Evolutionary conservation across 306 rosid genomes (phyloP).

Genomic region (Lablab purpureus): DNA sequence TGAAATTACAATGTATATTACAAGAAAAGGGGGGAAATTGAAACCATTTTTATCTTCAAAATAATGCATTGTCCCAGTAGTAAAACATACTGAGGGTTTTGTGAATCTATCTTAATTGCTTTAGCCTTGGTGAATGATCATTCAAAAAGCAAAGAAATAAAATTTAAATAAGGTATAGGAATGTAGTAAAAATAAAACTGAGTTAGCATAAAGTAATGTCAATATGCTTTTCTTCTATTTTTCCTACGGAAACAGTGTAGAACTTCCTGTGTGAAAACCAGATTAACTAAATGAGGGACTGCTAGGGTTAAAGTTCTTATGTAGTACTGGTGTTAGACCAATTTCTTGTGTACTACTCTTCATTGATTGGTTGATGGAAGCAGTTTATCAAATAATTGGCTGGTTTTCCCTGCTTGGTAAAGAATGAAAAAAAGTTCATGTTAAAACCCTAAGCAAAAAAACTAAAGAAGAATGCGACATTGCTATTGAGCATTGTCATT

Average conservation of each 20-base stretch:
- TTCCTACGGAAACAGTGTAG: background rate
- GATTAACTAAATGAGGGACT: background rate
- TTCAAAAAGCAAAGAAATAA: background rate
- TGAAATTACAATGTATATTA: background rate
- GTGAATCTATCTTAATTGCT: background rate
- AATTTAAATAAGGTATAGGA: background rate
- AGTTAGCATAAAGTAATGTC: background rate
- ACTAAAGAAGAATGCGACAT: background rate
- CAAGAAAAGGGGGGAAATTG: too few species aligned
- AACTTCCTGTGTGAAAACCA: background rate
- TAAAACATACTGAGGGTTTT: background rate
- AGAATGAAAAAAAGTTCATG: slow-evolving; percentile 16
- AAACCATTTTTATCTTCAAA: background rate
- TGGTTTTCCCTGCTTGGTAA: background rate
- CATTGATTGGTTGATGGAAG: slow-evolving; percentile 20
- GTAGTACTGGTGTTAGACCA: background rate
- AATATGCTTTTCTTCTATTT: background rate
- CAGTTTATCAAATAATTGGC: background rate
- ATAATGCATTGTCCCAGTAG: background rate
- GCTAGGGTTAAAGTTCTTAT: background rate
- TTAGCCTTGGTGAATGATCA: slow-evolving; percentile 18
- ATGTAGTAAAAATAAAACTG: background rate
- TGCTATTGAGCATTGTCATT: background rate
- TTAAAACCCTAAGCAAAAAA: background rate
- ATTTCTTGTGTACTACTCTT: background rate